phyloP scores from a whole-genome alignment of 108 stramenopile genomes.

The Aurantiochytrium sp. region DNA sequence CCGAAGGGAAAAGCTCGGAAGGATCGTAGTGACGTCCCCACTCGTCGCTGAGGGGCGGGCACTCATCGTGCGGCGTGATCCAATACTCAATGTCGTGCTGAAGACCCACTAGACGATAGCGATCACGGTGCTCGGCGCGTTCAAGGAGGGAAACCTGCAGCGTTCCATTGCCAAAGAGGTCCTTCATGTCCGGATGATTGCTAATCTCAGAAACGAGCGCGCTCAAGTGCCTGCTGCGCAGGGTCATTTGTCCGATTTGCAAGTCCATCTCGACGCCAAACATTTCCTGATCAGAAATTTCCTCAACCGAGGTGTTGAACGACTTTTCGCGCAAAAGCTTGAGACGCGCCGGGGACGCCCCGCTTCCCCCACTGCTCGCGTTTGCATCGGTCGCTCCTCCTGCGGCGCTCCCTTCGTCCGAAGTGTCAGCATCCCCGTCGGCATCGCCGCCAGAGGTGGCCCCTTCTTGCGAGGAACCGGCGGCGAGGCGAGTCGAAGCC shows the following conservation, averaged over 20 bases:
- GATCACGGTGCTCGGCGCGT: constrained; percentile 15
- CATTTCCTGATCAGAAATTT: constrained; percentile 21
- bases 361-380: neutral
- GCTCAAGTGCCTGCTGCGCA: constrained; percentile 20
- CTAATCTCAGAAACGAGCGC: constrained; percentile 14
- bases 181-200: constrained; percentile 23
- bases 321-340: constrained; percentile 9
- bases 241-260: constrained; percentile 30
- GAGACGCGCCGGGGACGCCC: neutral
- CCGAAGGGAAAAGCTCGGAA: constrained; percentile 9
- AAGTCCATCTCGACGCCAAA: constrained; percentile 31
- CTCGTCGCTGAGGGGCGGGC: constrained; percentile 21
- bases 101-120: constrained; percentile 22
- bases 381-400: neutral
- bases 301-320: constrained; percentile 16
- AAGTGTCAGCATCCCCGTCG: no score
- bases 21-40: constrained; percentile 31
- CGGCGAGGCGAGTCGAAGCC: neutral
- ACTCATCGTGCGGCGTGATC: constrained; percentile 10
- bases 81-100: constrained; percentile 31
- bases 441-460: no score
- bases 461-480: neutral
- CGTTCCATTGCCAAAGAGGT: constrained; percentile 27
- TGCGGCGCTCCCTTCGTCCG: no score
- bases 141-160: constrained; percentile 26